Base-by-base conservation (phyloP, 768 basidiomycete genomes). In the Naganishia onofrii region DNA sequence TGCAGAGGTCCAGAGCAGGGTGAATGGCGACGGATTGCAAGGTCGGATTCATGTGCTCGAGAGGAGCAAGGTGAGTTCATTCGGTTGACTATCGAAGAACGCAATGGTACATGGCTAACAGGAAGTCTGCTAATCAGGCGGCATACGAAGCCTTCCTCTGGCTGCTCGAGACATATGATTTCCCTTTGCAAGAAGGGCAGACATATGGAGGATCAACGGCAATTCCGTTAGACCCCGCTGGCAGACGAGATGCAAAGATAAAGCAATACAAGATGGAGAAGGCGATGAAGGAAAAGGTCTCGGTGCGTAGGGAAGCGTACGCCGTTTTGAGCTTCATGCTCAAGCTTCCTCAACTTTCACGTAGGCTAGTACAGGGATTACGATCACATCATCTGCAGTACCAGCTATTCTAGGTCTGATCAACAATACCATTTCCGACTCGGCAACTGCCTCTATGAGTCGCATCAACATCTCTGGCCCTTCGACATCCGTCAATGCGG, bases 261-360 rank as follows among this genome's bases (percentile, higher is more conserved):
- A 88, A 87, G 71, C 93, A 94, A 77, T 97, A 87, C 80, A 88
- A 89, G 80, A 86, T 87, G 68, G 93, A 95, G 81, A 94, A 91
- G 80, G 89, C 90, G 42, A 81, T 97, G 32, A 86, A 87, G 66
- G 81, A 81, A 23, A 85, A 85, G 69, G 86, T 97, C 31, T 86
- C 92, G 81, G 92, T 90, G 66, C 57, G 82, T 77, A 23, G 23
- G 34, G 38, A 2, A n/a, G 68, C n/a, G 17, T 21, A 15, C 57
- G 46, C 19, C 28, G 9, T 29, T 42, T 21, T 36, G 48, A 58
- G 19, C 3, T 21, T 9, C 23, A 31, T 15, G 9, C 13, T 19
- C 38, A 34, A 15, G 23, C 36, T 23, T 34, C 26, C 15, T 1
- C 32, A 15, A 36, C 56, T 52, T 66, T 42, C 36, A n/a, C 13